Evolutionary conservation across 306 rosid genomes (phyloP), one percentile per base, ranked within the genome.

Genomic region (Vachellia collinsii): DNA sequence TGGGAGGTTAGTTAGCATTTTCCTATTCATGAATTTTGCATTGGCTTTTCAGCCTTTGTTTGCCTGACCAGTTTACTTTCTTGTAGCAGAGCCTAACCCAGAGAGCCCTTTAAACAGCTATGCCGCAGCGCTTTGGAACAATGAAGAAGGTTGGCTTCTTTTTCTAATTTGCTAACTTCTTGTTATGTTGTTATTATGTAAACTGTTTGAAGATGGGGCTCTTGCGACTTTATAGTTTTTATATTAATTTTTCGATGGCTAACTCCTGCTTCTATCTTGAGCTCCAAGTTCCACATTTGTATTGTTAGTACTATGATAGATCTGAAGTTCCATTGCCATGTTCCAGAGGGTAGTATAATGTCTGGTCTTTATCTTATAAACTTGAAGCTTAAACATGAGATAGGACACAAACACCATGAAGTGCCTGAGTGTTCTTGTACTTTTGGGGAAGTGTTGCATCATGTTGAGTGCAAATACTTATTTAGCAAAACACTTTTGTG

Each of bases 91-190:
- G 86, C 96, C 98, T 82, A 95, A 95, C 81, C 91, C 94, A 11
- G 99, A 95, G 83, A 93, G 98, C 80, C 99, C 98, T 74, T 91
- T 95, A 83, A 95, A 95, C 83, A 93, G 92, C 85, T 91, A 87
- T 80, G 98, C 98, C 75, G 99, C 98, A 74, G 81, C 94, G 44
- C 86, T 93, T 78, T 95, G 91, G 98, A 90, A 72, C 88, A 91
- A 91, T 72, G 87, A 89, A 80, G 99, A 93, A 89, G 99, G 99
- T 95, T 69, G 72, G 86, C 39, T 70, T 9, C 8, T 7, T 47
- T 25, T 72, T 59, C 1, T n/a, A 68, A 43, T 69, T 47, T 42
- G 19, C 38, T 29, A 69, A 11, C 54, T 11, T 42, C 5, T 68
- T 19, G 53, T 22, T 42, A 9, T 67, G 13, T 20, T 17, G 1